A percentile compares a stretch with the other conserved stretches of the same genome.
Evolutionary conservation across 2,329 filamentous ascomycete species (phyloP).

Genomic region (Cytospora schulzeri): DNA sequence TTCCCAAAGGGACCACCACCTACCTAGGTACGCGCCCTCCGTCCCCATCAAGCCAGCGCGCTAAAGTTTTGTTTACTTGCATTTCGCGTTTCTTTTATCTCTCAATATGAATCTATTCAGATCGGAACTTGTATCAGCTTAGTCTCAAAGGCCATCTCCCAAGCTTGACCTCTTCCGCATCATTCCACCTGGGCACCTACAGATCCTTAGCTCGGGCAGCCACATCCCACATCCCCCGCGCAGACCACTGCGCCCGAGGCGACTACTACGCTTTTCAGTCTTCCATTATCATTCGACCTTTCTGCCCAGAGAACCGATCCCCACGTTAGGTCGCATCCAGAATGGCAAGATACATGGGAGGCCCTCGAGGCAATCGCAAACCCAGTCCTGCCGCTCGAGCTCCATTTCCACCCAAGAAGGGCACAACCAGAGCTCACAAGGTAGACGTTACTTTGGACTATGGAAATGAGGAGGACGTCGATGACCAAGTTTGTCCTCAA

Average conservation of each 20-base stretch:
- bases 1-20: no score
- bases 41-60: no score
- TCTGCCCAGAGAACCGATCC: not conserved
- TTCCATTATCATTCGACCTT: not conserved
- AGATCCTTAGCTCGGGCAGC: no score
- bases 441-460: not conserved
- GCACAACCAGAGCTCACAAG: not conserved
- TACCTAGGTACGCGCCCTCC: no score
- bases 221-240: no score
- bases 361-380: not conserved
- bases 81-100: no score
- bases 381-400: not conserved
- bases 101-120: no score
- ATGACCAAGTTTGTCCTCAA: not conserved
- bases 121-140: no score
- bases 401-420: not conserved
- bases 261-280: not conserved
- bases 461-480: not conserved
- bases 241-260: not conserved
- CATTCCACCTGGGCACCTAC: no score
- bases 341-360: constrained; percentile 19
- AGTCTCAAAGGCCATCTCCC: no score
- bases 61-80: no score
- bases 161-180: no score
- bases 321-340: not conserved